Percentiles rank a stretch among this genome's conserved stretches.
phyloP scores from a whole-genome alignment of 2,329 filamentous ascomycete genomes.

The Ascochyta lentis region DNA sequence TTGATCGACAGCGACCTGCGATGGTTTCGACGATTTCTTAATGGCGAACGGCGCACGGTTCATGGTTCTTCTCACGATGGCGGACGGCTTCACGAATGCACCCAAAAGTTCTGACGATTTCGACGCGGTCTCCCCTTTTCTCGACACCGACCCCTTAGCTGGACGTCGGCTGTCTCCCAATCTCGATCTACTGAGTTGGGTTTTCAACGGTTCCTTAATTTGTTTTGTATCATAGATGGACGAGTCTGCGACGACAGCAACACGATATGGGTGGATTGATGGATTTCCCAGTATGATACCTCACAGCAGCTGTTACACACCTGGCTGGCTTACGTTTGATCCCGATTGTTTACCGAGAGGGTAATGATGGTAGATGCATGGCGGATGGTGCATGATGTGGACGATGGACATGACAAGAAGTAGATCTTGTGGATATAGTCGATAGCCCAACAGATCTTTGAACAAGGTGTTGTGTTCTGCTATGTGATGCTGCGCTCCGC shows the following conservation, averaged over 20 bases:
- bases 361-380: conserved; percentile 31
- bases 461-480: conserved; percentile 1
- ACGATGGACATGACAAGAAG: conserved; percentile 10
- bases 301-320: conserved; percentile 30
- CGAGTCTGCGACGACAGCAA: conserved; percentile 36
- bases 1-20: conserved; percentile 34
- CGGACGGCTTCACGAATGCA: conserved; percentile 44
- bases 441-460: conserved; percentile 24
- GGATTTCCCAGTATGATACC: conserved; percentile 40
- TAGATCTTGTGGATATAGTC: conserved; percentile 28
- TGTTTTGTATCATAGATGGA: conserved; percentile 46
- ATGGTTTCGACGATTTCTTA: conserved; percentile 38
- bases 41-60: conserved; percentile 48
- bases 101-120: conserved; percentile 46
- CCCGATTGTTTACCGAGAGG: conserved; percentile 24
- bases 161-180: conserved; percentile 29
- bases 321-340: conserved; percentile 30
- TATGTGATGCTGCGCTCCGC: neutral
- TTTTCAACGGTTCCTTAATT: conserved; percentile 32
- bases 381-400: conserved; percentile 25
- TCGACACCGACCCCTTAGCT: conserved; percentile 38
- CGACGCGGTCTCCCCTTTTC: conserved; percentile 32
- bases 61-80: conserved; percentile 36
- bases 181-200: conserved; percentile 24
- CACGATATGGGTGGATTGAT: conserved; percentile 32